Percentiles rank a stretch among this genome's conserved stretches.
phyloP scores from a whole-genome alignment of 495 filamentous ascomycete genomes.

The Xylona heveae region DNA sequence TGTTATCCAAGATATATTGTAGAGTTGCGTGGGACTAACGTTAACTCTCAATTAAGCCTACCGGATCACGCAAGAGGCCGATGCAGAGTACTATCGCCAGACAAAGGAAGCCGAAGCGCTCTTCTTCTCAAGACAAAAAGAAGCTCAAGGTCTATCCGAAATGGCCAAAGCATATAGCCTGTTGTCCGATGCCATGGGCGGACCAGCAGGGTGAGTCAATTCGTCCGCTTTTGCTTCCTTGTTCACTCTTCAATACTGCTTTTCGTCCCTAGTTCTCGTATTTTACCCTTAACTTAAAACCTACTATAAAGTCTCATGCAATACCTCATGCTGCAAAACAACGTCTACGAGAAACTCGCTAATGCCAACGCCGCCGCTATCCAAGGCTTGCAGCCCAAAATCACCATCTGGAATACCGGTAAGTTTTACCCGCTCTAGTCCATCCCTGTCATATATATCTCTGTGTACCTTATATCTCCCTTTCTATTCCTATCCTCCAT shows the following conservation, averaged over 20 bases:
- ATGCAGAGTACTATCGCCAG: slow-evolving; percentile 12
- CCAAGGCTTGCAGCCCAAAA: slow-evolving; percentile 64
- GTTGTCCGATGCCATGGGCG: slow-evolving; percentile 48
- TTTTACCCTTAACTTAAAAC: background rate
- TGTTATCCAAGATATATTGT: too few species aligned
- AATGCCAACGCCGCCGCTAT: slow-evolving; percentile 51
- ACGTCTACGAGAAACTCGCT: slow-evolving; percentile 39
- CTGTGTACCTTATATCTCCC: too few species aligned
- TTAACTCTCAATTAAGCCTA: slow-evolving; percentile 8
- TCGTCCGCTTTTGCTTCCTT: slow-evolving; percentile 18
- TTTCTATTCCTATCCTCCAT: too few species aligned
- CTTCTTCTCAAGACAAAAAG: slow-evolving; percentile 37
- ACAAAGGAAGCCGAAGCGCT: slow-evolving; percentile 39
- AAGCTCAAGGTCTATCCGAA: slow-evolving; percentile 50
- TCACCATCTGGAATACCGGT: slow-evolving; percentile 72
- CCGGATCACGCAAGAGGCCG: slow-evolving; percentile 14
- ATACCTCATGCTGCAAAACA: slow-evolving; percentile 59
- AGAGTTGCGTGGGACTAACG: background rate
- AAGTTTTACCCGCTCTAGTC: slow-evolving; percentile 9
- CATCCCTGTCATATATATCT: too few species aligned
- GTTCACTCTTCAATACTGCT: too few species aligned
- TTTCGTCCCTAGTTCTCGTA: too few species aligned
- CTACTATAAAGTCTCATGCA: slow-evolving; percentile 22
- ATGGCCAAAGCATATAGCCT: slow-evolving; percentile 58
- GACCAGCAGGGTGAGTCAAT: slow-evolving; percentile 30